These are phyloP conservation scores for Actinomucor elegans DNA, from an alignment of 371 early-diverging fungal genomes.

Conservation along the genomic window DNA sequence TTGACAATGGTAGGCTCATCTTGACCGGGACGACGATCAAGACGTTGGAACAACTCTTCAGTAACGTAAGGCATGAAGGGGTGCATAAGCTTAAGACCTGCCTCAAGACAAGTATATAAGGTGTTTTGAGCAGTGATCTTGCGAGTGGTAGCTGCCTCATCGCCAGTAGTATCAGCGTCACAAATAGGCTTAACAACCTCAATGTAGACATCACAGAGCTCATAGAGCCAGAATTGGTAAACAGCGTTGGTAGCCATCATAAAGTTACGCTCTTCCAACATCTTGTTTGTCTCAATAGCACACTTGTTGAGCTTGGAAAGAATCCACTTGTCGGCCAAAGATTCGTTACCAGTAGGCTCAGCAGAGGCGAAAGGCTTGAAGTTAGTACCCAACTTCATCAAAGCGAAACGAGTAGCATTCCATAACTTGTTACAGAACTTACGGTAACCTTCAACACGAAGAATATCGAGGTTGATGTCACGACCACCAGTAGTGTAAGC, in stretches of 20 bases:
- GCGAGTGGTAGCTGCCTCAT: constrained; percentile 47
- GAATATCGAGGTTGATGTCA: constrained; percentile 97
- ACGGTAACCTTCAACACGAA: constrained; percentile 97
- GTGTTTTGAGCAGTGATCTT: constrained; percentile 76
- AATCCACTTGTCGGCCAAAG: constrained; percentile 93
- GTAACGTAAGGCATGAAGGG: constrained; percentile 99
- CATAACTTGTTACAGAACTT: constrained; percentile 99
- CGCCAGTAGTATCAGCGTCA: constrained; percentile 56
- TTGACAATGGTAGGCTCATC: constrained; percentile 61
- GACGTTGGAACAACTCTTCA: constrained; percentile 97
- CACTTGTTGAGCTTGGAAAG: constrained; percentile 87
- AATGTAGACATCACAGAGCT: constrained; percentile 98
- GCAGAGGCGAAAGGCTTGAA: constrained; percentile 69
- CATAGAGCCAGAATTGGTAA: constrained; percentile 96
- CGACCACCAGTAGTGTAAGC: constrained; percentile 91
- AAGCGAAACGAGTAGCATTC: constrained; percentile 96
- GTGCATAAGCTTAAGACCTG: constrained; percentile 92
- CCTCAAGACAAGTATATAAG: constrained; percentile 93
- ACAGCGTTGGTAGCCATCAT: constrained; percentile 92
- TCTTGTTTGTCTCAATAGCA: constrained; percentile 73
- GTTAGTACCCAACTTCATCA: constrained; percentile 87
- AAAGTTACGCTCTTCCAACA: constrained; percentile 89
- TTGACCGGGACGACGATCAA: constrained; percentile 74
- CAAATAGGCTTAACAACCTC: constrained; percentile 90
- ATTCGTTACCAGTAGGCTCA: constrained; percentile 77